These are phyloP conservation scores for Pistacia vera DNA, from an alignment of 345 rosid genomes.

Conservation along the genomic window DNA sequence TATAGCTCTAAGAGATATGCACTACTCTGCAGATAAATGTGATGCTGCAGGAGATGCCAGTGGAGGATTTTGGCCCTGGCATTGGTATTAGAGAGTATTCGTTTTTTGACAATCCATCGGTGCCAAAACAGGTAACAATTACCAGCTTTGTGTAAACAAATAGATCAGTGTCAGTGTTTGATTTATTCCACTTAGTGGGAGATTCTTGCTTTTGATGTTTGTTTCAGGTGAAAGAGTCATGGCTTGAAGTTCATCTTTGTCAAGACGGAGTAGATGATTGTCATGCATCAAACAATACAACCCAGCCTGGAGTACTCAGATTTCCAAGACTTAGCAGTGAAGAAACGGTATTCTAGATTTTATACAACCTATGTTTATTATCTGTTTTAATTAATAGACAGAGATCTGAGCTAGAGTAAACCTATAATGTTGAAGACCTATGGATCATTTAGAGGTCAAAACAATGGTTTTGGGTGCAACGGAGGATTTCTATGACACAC, in stretches of 20 bases:
- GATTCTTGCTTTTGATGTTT: conserved; percentile 4
- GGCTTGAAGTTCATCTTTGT: conserved; percentile 93
- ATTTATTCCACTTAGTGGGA: not conserved
- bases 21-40: conserved; percentile 64
- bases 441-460: conserved; percentile 6
- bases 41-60: conserved; percentile 66
- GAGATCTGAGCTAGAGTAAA: not conserved
- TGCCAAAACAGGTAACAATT: conserved; percentile 73
- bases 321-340: conserved; percentile 84
- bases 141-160: not conserved
- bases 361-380: conserved; percentile 10
- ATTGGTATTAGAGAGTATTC: conserved; percentile 85
- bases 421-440: not conserved
- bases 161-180: not conserved
- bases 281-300: conserved; percentile 50
- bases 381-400: not conserved
- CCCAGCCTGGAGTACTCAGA: conserved; percentile 51
- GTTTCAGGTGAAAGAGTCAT: conserved; percentile 85
- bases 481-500: not conserved
- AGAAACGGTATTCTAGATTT: conserved; percentile 60
- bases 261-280: conserved; percentile 70
- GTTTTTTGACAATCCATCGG: conserved; percentile 69
- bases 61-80: conserved; percentile 90
- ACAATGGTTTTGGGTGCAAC: not conserved
- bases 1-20: conserved; percentile 5